Evolutionary conservation across 2,329 filamentous ascomycete species (phyloP), one percentile per base, ranked within the genome.

Genomic region (Fusarium citri): DNA sequence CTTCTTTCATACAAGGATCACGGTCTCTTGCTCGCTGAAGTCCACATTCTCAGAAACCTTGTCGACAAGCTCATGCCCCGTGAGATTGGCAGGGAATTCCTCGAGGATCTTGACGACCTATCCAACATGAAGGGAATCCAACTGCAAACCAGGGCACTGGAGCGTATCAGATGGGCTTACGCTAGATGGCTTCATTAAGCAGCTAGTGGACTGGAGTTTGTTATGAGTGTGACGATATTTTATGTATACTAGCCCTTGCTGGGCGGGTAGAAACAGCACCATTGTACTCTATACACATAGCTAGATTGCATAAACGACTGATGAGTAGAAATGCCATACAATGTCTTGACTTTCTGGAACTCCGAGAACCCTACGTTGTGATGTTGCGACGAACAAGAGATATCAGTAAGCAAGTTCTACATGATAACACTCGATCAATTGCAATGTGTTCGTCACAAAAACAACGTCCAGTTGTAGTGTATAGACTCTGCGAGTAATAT

Each of bases 1-100:
- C 87, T 95, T 66, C 84, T 98, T 50, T 91, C 91, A 3, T 98
- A 97, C 83, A 97, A 95, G 80, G 94, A 98, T 73, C 94, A 97
- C 74, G 96, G 96, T 2, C 83, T 98, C 63, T 83, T 99, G 43
- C 85, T 99, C 7, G 97, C 94, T 78, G 95, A 99, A 78, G 91
- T 95, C 6, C 94, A 98, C 74, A 86, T 94, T 30, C 83, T 99
- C 55, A 88, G 94, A 47, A 88, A 88, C 72, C 86, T 92, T 46
- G 77, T 80, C 16, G 71, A 73, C 25, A 84, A 82, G 23, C 81
- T 94, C 42, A 87, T 98, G 71, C 94, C 94, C 1, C 85, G 87
- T 3, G 88, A 92, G 45, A 87, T 97, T 15, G 90, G 91, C 76
- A 89, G 90, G 73, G 94, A 98, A 74, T 98, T 99, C 75, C 81